Percentiles rank a stretch among this genome's conserved stretches.
Conservation (phyloP, 208 protist species). For the Phytomonas serpens region DNA sequence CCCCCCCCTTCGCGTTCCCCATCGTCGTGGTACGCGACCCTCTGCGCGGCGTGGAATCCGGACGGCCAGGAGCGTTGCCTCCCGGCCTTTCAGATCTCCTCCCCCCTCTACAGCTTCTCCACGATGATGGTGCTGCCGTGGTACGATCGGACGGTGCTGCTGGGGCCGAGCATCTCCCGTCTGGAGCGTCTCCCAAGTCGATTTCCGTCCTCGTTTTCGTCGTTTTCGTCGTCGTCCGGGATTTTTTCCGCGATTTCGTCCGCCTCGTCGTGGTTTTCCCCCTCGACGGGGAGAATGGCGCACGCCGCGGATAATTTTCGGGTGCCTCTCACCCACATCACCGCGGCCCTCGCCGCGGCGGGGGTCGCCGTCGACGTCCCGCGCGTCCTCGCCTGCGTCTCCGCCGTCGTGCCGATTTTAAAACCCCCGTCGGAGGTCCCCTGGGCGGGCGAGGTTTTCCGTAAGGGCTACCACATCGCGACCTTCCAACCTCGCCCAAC, state of each 20-base stretch:
- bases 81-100: slow-evolving; percentile 33
- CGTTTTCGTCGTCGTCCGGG: too few relatives aligned
- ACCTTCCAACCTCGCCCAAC: not conserved
- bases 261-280: too few relatives aligned
- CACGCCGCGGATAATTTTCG: slow-evolving; percentile 23
- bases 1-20: not conserved
- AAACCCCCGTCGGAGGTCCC: slow-evolving; percentile 21
- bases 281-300: not conserved
- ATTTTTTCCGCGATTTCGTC: too few relatives aligned
- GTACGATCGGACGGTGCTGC: slow-evolving; percentile 57
- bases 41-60: not conserved
- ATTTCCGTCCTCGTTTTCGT: not conserved
- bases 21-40: not conserved
- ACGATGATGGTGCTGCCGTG: slow-evolving; percentile 62
- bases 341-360: slow-evolving; percentile 22
- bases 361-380: slow-evolving; percentile 36
- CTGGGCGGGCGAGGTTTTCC: slow-evolving; percentile 36
- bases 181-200: slow-evolving; percentile 12
- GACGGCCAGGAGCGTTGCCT: not conserved
- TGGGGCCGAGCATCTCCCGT: slow-evolving; percentile 50
- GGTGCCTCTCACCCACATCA: slow-evolving; percentile 27
- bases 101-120: slow-evolving; percentile 59
- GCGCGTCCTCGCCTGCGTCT: slow-evolving; percentile 55
- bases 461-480: slow-evolving; percentile 35
- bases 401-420: slow-evolving; percentile 39